These are phyloP conservation scores for Fusarium globosum DNA, from an alignment of 2,329 filamentous ascomycete genomes.

Conservation along the genomic window DNA sequence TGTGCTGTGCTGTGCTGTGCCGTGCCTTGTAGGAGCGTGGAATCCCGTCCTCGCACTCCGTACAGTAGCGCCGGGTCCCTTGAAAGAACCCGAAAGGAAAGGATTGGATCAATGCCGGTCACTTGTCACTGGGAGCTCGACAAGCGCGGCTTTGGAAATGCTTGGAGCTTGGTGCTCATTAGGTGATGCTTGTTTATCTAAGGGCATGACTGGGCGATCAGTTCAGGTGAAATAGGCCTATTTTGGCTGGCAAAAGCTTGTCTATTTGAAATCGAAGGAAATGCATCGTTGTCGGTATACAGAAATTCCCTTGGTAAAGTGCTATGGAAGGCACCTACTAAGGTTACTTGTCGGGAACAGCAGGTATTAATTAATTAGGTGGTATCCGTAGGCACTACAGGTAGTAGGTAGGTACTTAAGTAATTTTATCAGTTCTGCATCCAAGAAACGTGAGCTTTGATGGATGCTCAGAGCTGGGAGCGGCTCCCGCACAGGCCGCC, in stretches of 20 bases:
- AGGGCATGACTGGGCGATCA: neutral
- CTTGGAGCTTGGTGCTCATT: neutral
- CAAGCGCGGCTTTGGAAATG: constrained; percentile 40
- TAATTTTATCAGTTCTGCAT: neutral
- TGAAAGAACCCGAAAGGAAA: constrained; percentile 20
- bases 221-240: neutral
- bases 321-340: no score
- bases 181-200: neutral
- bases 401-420: neutral
- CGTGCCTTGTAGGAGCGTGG: constrained; percentile 10
- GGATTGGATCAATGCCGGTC: constrained; percentile 30
- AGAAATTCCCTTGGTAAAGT: neutral
- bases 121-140: constrained; percentile 31
- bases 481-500: constrained; percentile 35
- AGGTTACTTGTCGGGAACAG: neutral
- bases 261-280: neutral
- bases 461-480: constrained; percentile 3
- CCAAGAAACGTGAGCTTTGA: constrained; percentile 23
- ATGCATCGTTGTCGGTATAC: neutral
- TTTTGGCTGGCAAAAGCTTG: neutral
- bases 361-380: neutral
- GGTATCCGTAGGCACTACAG: neutral
- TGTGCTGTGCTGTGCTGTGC: constrained; percentile 19
- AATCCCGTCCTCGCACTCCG: constrained; percentile 6
- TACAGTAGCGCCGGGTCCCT: constrained; percentile 9